phyloP scores from a whole-genome alignment of 768 basidiomycete species.

The Leccinum longicurvipes region DNA sequence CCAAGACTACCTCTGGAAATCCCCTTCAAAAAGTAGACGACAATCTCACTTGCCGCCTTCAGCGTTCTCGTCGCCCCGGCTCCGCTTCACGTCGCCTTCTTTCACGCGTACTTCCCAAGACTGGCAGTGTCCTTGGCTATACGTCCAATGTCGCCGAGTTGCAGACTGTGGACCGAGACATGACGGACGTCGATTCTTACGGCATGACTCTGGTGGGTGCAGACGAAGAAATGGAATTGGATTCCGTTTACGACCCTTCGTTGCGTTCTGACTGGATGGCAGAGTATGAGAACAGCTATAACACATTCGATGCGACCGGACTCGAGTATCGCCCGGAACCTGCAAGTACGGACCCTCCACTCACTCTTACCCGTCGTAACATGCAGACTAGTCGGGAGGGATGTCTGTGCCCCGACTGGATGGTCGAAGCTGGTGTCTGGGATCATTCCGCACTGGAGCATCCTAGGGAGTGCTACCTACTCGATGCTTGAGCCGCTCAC shows the following conservation, averaged over 20 bases:
- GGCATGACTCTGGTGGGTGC: neutral
- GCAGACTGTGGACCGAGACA: neutral
- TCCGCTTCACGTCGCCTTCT: neutral
- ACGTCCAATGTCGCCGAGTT: neutral
- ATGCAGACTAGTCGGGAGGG: neutral
- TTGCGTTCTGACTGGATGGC: constrained; percentile 14
- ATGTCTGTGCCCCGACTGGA: constrained; percentile 26
- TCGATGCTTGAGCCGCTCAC: constrained; percentile 2
- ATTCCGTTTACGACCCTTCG: constrained; percentile 4
- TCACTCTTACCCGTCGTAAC: neutral
- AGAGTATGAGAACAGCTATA: constrained; percentile 10
- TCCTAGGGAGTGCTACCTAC: neutral
- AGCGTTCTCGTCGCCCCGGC: neutral
- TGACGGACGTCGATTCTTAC: neutral
- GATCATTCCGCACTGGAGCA: neutral
- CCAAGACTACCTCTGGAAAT: neutral
- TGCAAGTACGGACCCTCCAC: neutral
- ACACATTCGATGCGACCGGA: neutral
- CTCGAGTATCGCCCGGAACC: neutral
- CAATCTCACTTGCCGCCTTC: neutral
- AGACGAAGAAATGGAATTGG: constrained; percentile 8
- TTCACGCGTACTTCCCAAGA: neutral
- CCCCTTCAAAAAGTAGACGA: neutral
- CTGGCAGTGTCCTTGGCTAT: neutral
- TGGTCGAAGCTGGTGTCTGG: constrained; percentile 16